phyloP scores from a whole-genome alignment of 129 eudicot species.

The Lonicera japonica region DNA sequence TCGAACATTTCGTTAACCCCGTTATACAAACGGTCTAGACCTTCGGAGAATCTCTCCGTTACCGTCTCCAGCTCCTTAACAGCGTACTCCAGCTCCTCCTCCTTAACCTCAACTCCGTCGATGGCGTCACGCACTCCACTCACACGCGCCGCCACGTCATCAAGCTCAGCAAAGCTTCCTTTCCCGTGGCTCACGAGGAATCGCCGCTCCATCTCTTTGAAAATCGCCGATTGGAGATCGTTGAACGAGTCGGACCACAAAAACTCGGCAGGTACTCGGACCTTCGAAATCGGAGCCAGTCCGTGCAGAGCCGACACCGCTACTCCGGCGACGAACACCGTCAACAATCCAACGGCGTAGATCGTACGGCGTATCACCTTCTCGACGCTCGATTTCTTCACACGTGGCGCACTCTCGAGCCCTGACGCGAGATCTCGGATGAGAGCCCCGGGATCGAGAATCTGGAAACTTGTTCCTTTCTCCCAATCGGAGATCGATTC shows the following conservation, averaged over 20 bases:
- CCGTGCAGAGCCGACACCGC: conserved; percentile 22
- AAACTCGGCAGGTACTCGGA: conserved; percentile 28
- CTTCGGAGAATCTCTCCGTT: background rate
- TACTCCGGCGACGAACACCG: conserved; percentile 29
- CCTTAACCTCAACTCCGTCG: conserved; percentile 4
- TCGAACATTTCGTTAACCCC: conserved; percentile 5
- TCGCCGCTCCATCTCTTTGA: conserved; percentile 17
- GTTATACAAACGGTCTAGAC: conserved; percentile 8
- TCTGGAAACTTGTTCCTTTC: conserved; percentile 21
- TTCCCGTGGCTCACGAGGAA: background rate
- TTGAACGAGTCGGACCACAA: conserved; percentile 34
- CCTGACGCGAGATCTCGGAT: conserved; percentile 17
- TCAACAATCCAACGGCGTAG: conserved; percentile 29
- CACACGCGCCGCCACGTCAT: conserved; percentile 19
- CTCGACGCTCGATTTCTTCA: conserved; percentile 14
- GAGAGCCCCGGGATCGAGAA: conserved; percentile 19
- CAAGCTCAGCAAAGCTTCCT: conserved; percentile 16
- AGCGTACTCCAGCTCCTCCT: conserved; percentile 15
- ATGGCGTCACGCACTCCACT: conserved; percentile 16
- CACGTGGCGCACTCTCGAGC: conserved; percentile 23
- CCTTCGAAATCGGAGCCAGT: background rate
- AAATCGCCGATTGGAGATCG: conserved; percentile 17
- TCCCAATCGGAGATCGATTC: conserved; percentile 18
- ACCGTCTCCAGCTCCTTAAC: conserved; percentile 1
- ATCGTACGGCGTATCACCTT: conserved; percentile 31